phyloP scores from a whole-genome alignment of 352 stramenopile species.

The Phytophthora ohioensis region DNA sequence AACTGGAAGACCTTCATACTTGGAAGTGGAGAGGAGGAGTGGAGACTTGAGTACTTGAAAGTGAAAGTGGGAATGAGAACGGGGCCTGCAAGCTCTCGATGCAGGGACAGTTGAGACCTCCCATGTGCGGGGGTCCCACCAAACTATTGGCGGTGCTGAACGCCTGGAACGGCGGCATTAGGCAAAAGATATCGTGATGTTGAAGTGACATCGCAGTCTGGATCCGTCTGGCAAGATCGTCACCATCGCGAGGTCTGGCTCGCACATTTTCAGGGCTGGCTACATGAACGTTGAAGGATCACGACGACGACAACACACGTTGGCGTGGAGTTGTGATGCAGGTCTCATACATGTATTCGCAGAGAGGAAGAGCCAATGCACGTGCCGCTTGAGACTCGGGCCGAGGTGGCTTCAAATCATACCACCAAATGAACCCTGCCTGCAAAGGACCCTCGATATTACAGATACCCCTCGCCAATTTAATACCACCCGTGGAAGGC shows the following conservation, averaged over 20 bases:
- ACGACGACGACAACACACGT: slow-evolving; percentile 12
- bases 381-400: not conserved
- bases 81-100: not conserved
- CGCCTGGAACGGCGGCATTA: not conserved
- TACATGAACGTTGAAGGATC: not conserved
- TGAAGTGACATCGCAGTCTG: slow-evolving; percentile 21
- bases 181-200: slow-evolving; percentile 31
- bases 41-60: slow-evolving; percentile 24
- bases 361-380: slow-evolving; percentile 15
- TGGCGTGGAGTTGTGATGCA: slow-evolving; percentile 3
- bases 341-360: slow-evolving; percentile 7
- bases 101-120: not conserved
- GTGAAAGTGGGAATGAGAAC: slow-evolving; percentile 32
- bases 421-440: slow-evolving; percentile 1
- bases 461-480: too few relatives aligned
- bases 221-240: slow-evolving; percentile 19
- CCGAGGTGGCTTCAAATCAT: slow-evolving; percentile 19
- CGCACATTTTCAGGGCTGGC: slow-evolving; percentile 1
- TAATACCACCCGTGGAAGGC: too few relatives aligned
- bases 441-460: slow-evolving; percentile 8
- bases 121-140: slow-evolving; percentile 2
- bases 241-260: slow-evolving; percentile 4
- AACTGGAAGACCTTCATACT: slow-evolving; percentile 43
- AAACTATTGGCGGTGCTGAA: not conserved
- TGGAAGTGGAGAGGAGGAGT: slow-evolving; percentile 7